Conservation (phyloP, 768 basidiomycete genomes). For the Serendipita indica region DNA sequence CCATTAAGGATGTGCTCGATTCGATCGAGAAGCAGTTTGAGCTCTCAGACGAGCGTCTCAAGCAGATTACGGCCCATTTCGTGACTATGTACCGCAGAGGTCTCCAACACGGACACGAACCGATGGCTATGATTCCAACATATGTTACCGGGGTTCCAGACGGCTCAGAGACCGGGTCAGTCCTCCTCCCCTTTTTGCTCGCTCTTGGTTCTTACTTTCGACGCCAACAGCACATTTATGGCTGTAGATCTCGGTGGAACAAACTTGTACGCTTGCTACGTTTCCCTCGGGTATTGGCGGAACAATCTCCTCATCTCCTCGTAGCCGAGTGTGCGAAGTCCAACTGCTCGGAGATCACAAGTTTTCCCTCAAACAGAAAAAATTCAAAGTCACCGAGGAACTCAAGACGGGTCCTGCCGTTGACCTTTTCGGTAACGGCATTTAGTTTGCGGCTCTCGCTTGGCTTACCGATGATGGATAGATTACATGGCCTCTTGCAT, state of each 20-base stretch:
- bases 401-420: conserved; percentile 87
- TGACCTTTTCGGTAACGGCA: conserved; percentile 59
- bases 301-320: neutral
- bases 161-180: conserved; percentile 85
- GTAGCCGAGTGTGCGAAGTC: conserved; percentile 92
- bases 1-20: conserved; percentile 35
- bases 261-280: conserved; percentile 53
- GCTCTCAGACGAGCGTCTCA: conserved; percentile 43
- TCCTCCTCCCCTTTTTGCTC: conserved; percentile 5
- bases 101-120: conserved; percentile 51
- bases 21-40: conserved; percentile 60
- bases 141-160: conserved; percentile 93
- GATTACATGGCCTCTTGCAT: conserved; percentile 98
- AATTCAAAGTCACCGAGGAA: conserved; percentile 88
- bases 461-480: conserved; percentile 22
- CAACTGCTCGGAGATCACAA: conserved; percentile 77
- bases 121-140: conserved; percentile 94
- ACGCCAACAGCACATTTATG: conserved; percentile 62
- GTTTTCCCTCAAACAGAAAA: conserved; percentile 84
- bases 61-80: conserved; percentile 62
- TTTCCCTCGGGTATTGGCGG: conserved; percentile 10
- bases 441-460: conserved; percentile 6
- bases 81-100: conserved; percentile 67
- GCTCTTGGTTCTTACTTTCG: neutral
- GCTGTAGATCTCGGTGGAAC: conserved; percentile 96